Evolutionary conservation across 495 filamentous ascomycete species (phyloP).

Genomic region (Hypoxylon intermedium): DNA sequence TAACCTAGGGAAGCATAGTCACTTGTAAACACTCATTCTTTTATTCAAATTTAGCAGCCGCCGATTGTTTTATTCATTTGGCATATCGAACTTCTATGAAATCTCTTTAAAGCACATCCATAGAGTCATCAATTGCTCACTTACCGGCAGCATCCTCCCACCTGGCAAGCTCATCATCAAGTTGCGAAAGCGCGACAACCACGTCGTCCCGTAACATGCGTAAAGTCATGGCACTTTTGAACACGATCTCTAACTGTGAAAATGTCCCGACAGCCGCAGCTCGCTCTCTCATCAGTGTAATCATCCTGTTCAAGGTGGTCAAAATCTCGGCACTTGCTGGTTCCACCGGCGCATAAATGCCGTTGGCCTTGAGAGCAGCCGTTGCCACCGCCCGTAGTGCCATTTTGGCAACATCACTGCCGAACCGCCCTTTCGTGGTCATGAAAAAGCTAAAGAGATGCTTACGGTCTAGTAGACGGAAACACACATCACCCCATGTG

Average conservation of each 20-base stretch:
- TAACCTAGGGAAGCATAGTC: too few relatives aligned
- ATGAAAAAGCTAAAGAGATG: conserved; percentile 9
- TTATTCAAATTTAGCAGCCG: too few relatives aligned
- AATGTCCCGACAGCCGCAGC: conserved; percentile 1
- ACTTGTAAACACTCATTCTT: too few relatives aligned
- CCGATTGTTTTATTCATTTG: too few relatives aligned
- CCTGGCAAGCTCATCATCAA: not conserved
- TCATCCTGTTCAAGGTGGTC: conserved; percentile 23
- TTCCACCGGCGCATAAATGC: conserved; percentile 11
- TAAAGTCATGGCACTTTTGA: conserved; percentile 5
- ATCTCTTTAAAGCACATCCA: not conserved
- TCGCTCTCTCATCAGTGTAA: not conserved
- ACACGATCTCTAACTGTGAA: conserved; percentile 18
- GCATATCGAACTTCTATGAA: too few relatives aligned
- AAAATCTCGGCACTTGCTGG: conserved; percentile 11
- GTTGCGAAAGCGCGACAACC: not conserved
- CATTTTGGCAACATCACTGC: conserved; percentile 16
- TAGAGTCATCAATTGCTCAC: not conserved
- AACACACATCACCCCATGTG: not conserved
- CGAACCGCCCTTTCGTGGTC: conserved; percentile 13
- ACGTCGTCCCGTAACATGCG: conserved; percentile 3
- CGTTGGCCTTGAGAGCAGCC: conserved; percentile 15
- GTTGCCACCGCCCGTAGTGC: conserved; percentile 1
- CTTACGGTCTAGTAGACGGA: conserved; percentile 7
- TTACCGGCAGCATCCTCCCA: conserved; percentile 9